These are phyloP conservation scores for Umbelopsis sp. DNA, from an alignment of 371 early-diverging fungal species.

Conservation along the genomic window DNA sequence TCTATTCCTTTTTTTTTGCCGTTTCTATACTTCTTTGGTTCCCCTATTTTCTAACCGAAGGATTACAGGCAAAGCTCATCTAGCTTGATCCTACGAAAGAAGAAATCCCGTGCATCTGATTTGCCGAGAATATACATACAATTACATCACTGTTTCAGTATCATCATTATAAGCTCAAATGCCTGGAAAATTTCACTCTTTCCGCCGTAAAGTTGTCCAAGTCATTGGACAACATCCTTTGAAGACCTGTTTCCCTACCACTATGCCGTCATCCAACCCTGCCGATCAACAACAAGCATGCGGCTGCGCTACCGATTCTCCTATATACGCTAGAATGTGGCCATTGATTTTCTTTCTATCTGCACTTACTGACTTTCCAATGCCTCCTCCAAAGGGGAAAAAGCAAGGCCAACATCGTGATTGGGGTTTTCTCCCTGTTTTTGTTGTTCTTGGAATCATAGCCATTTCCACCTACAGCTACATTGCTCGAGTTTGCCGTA, in stretches of 20 bases:
- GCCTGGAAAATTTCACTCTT: not conserved
- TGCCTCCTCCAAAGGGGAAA: conserved; percentile 39
- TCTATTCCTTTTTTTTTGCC: not conserved
- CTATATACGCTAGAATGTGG: conserved; percentile 32
- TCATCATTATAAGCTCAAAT: not conserved
- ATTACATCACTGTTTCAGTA: not conserved
- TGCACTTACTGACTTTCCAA: conserved; percentile 36
- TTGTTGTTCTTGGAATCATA: conserved; percentile 29
- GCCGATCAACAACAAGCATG: conserved; percentile 21
- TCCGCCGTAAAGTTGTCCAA: conserved; percentile 8
- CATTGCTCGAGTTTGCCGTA: conserved; percentile 30
- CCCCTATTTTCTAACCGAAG: not conserved
- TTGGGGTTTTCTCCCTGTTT: conserved; percentile 39
- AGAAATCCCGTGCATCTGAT: not conserved
- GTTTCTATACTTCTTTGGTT: not conserved
- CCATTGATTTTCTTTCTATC: conserved; percentile 40
- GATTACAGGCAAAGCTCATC: not conserved
- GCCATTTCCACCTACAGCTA: conserved; percentile 34
- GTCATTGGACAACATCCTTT: conserved; percentile 16
- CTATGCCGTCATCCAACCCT: conserved; percentile 11
- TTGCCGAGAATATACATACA: not conserved
- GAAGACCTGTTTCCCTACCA: conserved; percentile 13
- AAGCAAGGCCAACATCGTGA: conserved; percentile 42
- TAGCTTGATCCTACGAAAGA: not conserved
- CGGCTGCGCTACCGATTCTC: conserved; percentile 33